Conservation (phyloP, 1,284 basidiomycete genomes). For the Austroboletus olivaceoglutinosus region DNA sequence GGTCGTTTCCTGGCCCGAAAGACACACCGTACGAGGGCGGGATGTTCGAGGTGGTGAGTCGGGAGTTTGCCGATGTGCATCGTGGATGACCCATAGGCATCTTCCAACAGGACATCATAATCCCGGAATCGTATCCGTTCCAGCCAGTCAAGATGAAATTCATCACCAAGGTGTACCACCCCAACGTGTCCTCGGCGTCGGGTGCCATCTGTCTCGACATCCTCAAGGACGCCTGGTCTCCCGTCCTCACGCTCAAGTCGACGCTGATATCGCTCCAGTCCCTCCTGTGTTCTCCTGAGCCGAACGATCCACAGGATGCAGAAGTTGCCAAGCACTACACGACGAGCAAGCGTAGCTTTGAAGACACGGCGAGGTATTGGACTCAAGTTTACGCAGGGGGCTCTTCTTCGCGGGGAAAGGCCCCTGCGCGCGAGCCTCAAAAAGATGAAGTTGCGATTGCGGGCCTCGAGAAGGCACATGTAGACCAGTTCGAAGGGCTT, state of each 20-base stretch:
- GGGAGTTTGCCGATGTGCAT: constrained; percentile 7
- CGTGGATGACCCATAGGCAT: constrained; percentile 1
- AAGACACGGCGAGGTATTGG: constrained; percentile 94
- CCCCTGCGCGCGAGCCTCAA: constrained; percentile 27
- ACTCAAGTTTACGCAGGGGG: constrained; percentile 86
- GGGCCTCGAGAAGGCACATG: constrained; percentile 69
- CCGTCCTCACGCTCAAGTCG: constrained; percentile 93
- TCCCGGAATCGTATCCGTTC: constrained; percentile 94
- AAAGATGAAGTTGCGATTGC: constrained; percentile 72
- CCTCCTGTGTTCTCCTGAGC: constrained; percentile 94
- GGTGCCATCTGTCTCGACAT: constrained; percentile 91
- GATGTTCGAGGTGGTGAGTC: constrained; percentile 84
- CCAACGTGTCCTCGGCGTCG: constrained; percentile 92
- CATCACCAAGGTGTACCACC: constrained; percentile 95
- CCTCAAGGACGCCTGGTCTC: constrained; percentile 89
- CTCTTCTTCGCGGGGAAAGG: constrained; percentile 47
- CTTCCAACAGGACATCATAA: constrained; percentile 78
- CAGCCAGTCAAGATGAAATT: constrained; percentile 99
- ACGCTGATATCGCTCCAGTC: constrained; percentile 96
- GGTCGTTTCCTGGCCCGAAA: constrained; percentile 88
- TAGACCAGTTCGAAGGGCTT: constrained; percentile 68
- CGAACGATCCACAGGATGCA: constrained; percentile 96
- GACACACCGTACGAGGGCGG: constrained; percentile 96
- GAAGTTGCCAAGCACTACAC: constrained; percentile 98
- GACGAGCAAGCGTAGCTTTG: constrained; percentile 83